A percentile compares a stretch with the other conserved stretches of the same genome.
Conservation (phyloP, 768 basidiomycete species). For the Rhodotorula graminis region DNA sequence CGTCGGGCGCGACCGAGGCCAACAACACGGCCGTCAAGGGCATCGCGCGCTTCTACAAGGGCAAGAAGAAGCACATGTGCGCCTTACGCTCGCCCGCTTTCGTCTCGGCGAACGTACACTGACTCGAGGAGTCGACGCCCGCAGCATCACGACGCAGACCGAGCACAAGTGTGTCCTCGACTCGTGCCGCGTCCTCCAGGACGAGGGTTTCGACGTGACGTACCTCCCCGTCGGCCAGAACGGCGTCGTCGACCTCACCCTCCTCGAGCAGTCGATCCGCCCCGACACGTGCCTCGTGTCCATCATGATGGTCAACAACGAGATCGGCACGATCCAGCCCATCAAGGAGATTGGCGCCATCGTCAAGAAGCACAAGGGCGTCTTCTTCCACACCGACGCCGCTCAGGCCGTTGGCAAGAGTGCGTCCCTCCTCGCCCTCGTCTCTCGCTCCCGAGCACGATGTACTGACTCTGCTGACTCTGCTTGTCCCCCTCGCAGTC, state of each 20-base stretch:
- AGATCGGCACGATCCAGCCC: slow-evolving; percentile 97
- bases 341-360: slow-evolving; percentile 88
- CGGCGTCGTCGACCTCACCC: slow-evolving; percentile 71
- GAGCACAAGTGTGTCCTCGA: slow-evolving; percentile 99
- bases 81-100: slow-evolving; percentile 39
- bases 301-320: slow-evolving; percentile 98
- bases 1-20: slow-evolving; percentile 93
- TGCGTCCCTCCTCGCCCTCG: background rate
- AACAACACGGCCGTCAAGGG: slow-evolving; percentile 99
- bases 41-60: slow-evolving; percentile 87
- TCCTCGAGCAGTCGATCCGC: slow-evolving; percentile 78
- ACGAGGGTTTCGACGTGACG: slow-evolving; percentile 96
- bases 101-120: background rate
- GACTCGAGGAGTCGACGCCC: background rate
- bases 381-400: slow-evolving; percentile 95
- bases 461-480: too few relatives aligned
- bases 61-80: slow-evolving; percentile 86
- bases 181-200: slow-evolving; percentile 88
- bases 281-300: slow-evolving; percentile 86
- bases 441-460: too few relatives aligned
- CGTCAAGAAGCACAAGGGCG: slow-evolving; percentile 75
- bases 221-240: slow-evolving; percentile 90
- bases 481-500: slow-evolving; percentile 61
- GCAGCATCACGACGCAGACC: slow-evolving; percentile 47
- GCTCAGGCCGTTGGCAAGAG: slow-evolving; percentile 64